Base-by-base conservation (phyloP, 1,284 basidiomycete species). In the Phylloporus sp. region DNA sequence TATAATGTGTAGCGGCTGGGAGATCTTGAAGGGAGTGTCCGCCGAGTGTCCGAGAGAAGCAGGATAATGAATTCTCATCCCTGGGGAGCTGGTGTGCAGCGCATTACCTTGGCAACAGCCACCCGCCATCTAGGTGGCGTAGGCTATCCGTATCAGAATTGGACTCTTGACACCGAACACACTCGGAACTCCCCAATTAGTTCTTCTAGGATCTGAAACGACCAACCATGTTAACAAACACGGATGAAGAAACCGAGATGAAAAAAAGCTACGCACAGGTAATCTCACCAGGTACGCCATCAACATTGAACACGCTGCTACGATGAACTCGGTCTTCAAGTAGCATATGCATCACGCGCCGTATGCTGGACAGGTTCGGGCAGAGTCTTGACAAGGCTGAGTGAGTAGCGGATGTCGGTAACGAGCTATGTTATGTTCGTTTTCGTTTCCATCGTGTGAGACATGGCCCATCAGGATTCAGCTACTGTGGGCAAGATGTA, bases 331-430 rank as follows among this genome's bases (percentile, higher is more conserved):
- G 3, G 56, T 64, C 56, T 29, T 49, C 56, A 64, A 41, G 63
- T 45, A 35, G 63, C 63, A 20, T 64, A 64, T 3, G 63, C 57
- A 65, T 65, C 63, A 14, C 63, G 63, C 14, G 58, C 29, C 39
- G 41, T 41, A 43, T 47, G 63, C 29, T 65, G 63, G 37, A 65
- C 23, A 19, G 63, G 63, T 8, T 65, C 63, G 11, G 63, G 63
- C 6, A 65, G 58, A 8, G 20, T 65, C 20, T 49, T 60, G 47
- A 65, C 63, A 14, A 64, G 63, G 57, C 45, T 64, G 19, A 64
- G 45, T 12, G 63, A 65, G 58, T 65, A 58, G n/a, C 63, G 57
- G 41, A 65, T 60, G 47, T 59, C 58, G 7, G 63, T 43, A 39
- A 65, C 60, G n/a, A 65, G n/a, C 63, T 65, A 41, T 49, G 47